Conservation (phyloP, 2,329 filamentous ascomycete genomes). For the Botrytis hyacinthi region DNA sequence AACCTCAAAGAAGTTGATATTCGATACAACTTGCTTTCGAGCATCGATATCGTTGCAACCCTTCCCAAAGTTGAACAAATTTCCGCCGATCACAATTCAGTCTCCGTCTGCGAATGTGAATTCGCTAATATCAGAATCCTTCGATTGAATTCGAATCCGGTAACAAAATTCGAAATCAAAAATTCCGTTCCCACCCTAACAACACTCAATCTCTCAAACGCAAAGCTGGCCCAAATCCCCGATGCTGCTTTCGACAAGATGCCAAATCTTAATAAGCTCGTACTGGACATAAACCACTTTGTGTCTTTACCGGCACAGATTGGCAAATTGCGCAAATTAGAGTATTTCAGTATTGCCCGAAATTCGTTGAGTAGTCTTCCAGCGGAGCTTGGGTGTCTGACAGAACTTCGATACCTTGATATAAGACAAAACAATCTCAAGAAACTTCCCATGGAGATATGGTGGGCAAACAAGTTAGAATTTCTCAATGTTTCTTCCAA, state of each 20-base stretch:
- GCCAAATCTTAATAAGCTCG: constrained; percentile 80
- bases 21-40: constrained; percentile 86
- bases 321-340: constrained; percentile 76
- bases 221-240: constrained; percentile 82
- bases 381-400: constrained; percentile 81
- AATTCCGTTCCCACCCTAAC: constrained; percentile 77
- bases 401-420: constrained; percentile 81
- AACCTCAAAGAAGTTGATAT: constrained; percentile 89
- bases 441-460: constrained; percentile 87
- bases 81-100: constrained; percentile 86
- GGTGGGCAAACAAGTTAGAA: constrained; percentile 88
- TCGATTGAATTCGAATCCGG: constrained; percentile 89
- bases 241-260: constrained; percentile 87
- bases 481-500: constrained; percentile 95
- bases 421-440: constrained; percentile 91
- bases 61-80: constrained; percentile 85
- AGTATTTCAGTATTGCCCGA: constrained; percentile 83
- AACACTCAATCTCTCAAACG: constrained; percentile 83
- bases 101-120: constrained; percentile 85
- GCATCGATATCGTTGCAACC: constrained; percentile 81
- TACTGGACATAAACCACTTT: constrained; percentile 94
- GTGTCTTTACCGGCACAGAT: constrained; percentile 84
- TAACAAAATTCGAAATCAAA: constrained; percentile 87
- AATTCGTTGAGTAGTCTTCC: constrained; percentile 85
- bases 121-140: constrained; percentile 82